Base-by-base conservation (phyloP, 2,329 filamentous ascomycete genomes). In the Neofusicoccum laricinum region DNA sequence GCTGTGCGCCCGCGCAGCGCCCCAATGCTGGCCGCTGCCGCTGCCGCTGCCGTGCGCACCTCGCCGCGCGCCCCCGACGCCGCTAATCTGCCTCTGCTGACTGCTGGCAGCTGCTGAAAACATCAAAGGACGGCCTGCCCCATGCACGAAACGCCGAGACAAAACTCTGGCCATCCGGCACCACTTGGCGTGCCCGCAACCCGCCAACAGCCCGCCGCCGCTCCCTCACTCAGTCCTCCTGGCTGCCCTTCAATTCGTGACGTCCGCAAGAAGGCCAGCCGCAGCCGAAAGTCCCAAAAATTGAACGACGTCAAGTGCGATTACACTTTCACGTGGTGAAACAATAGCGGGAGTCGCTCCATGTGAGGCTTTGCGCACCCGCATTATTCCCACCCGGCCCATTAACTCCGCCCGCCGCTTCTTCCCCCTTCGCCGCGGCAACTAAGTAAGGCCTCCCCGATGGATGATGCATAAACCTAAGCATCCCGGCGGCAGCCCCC, bases 291-390 rank as follows among this genome's bases (percentile, higher is more conserved):
- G 25, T 30, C 25, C 25, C 25, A 30, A 7, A 7, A 30, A 12
- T 21, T 32, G 14, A 11, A 12, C 46, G 34, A 30, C 61, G 61
- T 53, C 48, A 45, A 25, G 40, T 34, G 4, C 41, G n/a, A 46
- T 45, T 63, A 36, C 30, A 34, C 41, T 63, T 63, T 40, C 19
- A n/a, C 36, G 11, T 45, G 48, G 61, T 63, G 61, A 63, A 63
- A 63, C 61, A 34, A 53, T 63, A 21, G 61, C 50, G 41, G 51
- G 34, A 25, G 7, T 25, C 15, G 19, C 15, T 32, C 10, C 32
- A 30, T 30, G 15, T 4, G 14, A n/a, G 15, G n/a, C n/a, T n/a
- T n/a, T n/a, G n/a, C n/a, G n/a, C n/a, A n/a, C 21, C 19, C 11
- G 45, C 12, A 30, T 25, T 32, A 32, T 10, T 30, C 38, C 19